phyloP scores from a whole-genome alignment of 176 grass and related monocot genomes.

The Hordeum marinum region DNA sequence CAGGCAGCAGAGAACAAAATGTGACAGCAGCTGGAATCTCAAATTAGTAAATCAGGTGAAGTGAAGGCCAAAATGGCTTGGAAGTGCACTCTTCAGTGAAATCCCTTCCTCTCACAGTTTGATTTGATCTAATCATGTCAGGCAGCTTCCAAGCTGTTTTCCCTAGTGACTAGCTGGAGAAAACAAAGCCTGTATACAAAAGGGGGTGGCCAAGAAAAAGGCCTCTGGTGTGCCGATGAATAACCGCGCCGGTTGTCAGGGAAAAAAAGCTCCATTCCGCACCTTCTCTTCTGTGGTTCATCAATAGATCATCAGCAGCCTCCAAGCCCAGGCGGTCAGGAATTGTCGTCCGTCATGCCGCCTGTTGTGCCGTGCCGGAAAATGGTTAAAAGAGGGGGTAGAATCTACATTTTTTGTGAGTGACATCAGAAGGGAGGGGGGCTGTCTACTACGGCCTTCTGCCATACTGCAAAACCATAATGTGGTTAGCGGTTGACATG shows the following conservation, averaged over 20 bases:
- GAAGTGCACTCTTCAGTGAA: slow-evolving; percentile 30
- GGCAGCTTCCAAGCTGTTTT: slow-evolving; percentile 22
- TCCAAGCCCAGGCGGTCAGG: slow-evolving; percentile 34
- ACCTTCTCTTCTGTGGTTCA: slow-evolving; percentile 26
- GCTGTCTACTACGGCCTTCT: slow-evolving; percentile 34
- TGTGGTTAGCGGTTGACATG: slow-evolving; percentile 36
- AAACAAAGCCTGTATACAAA: slow-evolving; percentile 34
- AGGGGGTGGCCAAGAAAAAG: slow-evolving; percentile 29
- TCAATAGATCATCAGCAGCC: slow-evolving; percentile 22
- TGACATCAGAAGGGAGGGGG: slow-evolving; percentile 13
- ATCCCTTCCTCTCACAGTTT: slow-evolving; percentile 32
- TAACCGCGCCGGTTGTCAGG: not conserved
- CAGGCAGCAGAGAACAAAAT: slow-evolving; percentile 35
- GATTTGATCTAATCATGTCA: slow-evolving; percentile 25
- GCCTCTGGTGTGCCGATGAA: slow-evolving; percentile 18
- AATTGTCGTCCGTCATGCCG: slow-evolving; percentile 33
- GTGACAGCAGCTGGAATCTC: slow-evolving; percentile 24
- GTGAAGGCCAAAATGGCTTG: slow-evolving; percentile 43
- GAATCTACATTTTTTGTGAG: slow-evolving; percentile 42
- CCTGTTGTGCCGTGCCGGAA: slow-evolving; percentile 21
- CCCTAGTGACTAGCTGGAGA: slow-evolving; percentile 12
- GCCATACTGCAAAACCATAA: slow-evolving; percentile 69
- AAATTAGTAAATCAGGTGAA: slow-evolving; percentile 42
- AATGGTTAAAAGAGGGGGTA: slow-evolving; percentile 23
- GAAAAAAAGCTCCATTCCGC: not conserved